Base-by-base conservation (phyloP, 768 basidiomycete species). In the Tulasnella sp. region DNA sequence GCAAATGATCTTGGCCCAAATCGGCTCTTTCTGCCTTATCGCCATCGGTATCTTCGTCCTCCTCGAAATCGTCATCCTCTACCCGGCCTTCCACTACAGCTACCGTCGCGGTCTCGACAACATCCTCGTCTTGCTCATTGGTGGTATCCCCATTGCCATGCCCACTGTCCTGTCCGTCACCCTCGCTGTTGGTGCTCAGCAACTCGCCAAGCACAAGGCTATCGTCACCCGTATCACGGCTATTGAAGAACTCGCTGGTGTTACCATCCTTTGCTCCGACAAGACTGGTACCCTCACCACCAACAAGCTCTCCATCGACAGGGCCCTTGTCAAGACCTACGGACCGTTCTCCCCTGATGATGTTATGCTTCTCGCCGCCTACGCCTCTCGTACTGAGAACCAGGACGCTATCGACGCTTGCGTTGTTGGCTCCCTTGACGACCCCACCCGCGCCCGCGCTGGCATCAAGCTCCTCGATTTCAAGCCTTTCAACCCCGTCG, bases 101-200 rank as follows among this genome's bases (percentile, higher is more conserved):
- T 98, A 98, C 75, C 88, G 94, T 65, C 83, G 83, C 60, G 94
- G 93, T 74, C 84, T 97, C 64, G 82, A 98, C 79, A 86, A 92
- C 77, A 92, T 97, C 73, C 81, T 98, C 32, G 94, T 97, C 62
- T 87, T 98, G 69, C 79, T 98, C 80, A 98, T 98, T 72, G 94
- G 94, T 77, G 94, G 94, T 76, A 98, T 98, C 68, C 94, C 94
- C 66, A 98, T 97, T 72, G 94, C 94, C 69, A 98, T 98, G 94
- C 94, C 94, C 63, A 98, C 94, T 60, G 93, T 97, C 63, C 73
- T 98, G 60, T 96, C 92, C 57, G 94, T 97, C 73, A 97, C 94
- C 19, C 89, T 97, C 67, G 94, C 94, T 52, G 93, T 98, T 68
- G 94, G 94, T 73, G 94, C 94, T 37, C 92, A 96, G 73, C 94